phyloP scores from a whole-genome alignment of 495 filamentous ascomycete species.

The Xylaria bambusicola region DNA sequence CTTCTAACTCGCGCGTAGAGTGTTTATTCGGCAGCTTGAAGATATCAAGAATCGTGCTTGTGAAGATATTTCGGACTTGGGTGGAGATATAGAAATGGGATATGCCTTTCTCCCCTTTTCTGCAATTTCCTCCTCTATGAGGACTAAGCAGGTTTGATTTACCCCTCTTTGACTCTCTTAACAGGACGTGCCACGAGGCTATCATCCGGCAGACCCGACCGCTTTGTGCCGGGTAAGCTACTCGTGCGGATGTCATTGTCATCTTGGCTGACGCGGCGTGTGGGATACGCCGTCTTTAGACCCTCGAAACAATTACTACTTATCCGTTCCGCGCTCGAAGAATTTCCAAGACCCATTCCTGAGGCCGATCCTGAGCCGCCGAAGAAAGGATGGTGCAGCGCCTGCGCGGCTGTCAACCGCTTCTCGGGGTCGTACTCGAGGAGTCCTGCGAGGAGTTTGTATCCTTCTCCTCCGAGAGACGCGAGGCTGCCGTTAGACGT shows the following conservation, averaged over 20 bases:
- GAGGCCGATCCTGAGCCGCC: slow-evolving; percentile 30
- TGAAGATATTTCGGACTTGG: too few species aligned
- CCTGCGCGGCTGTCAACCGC: slow-evolving; percentile 80
- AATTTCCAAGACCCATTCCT: slow-evolving; percentile 15
- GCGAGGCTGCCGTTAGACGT: slow-evolving; percentile 42
- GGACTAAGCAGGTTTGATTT: too few species aligned
- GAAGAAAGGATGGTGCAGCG: slow-evolving; percentile 88
- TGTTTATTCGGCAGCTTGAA: too few species aligned
- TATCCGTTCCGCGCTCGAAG: slow-evolving; percentile 53
- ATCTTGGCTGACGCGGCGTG: slow-evolving; percentile 85
- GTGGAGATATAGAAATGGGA: too few species aligned
- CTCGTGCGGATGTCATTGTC: slow-evolving; percentile 89
- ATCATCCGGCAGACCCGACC: slow-evolving; percentile 86
- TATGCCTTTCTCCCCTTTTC: too few species aligned
- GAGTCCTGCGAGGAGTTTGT: slow-evolving; percentile 75
- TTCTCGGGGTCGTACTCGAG: slow-evolving; percentile 93
- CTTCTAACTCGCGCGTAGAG: too few species aligned
- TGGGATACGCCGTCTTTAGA: slow-evolving; percentile 81
- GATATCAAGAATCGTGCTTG: too few species aligned
- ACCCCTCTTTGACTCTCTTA: slow-evolving; percentile 69
- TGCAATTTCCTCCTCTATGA: too few species aligned
- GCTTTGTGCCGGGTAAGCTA: slow-evolving; percentile 90
- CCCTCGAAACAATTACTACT: slow-evolving; percentile 88
- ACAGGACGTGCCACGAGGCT: slow-evolving; percentile 58
- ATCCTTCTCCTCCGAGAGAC: slow-evolving; percentile 72